Conservation (phyloP, 1,284 basidiomycete species). For the Boletus hoseneyae region DNA sequence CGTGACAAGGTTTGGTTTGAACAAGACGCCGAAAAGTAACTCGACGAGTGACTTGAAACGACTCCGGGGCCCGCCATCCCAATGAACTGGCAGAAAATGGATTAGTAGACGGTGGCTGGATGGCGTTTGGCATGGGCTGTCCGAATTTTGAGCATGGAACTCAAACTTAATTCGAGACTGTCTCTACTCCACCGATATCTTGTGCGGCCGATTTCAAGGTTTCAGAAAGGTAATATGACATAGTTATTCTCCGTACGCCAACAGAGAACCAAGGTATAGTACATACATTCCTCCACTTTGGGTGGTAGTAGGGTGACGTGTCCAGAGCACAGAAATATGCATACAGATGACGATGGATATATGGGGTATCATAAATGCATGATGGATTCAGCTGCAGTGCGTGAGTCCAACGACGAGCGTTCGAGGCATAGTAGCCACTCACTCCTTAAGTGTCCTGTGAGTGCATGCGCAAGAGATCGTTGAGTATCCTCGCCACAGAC, state of each 20-base stretch:
- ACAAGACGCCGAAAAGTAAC: too few relatives aligned
- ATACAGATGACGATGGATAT: constrained; percentile 21
- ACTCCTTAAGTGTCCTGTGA: constrained; percentile 29
- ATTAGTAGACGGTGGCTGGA: too few relatives aligned
- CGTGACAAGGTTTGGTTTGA: too few relatives aligned
- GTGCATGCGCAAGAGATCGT: constrained; percentile 45
- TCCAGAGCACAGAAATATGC: constrained; percentile 19
- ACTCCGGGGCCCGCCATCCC: too few relatives aligned
- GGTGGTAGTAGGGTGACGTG: neutral
- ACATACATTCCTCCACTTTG: neutral
- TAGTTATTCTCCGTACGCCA: neutral
- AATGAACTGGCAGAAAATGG: too few relatives aligned
- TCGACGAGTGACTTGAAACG: too few relatives aligned
- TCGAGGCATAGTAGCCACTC: constrained; percentile 10
- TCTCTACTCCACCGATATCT: too few relatives aligned
- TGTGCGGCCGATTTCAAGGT: too few relatives aligned
- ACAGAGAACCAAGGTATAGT: neutral
- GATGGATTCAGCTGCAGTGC: constrained; percentile 10
- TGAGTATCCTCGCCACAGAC: constrained; percentile 49
- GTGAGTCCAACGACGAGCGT: constrained; percentile 13
- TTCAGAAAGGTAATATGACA: too few relatives aligned
- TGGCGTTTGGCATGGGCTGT: too few relatives aligned
- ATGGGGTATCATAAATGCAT: constrained; percentile 21
- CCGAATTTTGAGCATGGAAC: too few relatives aligned
- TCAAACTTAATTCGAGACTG: too few relatives aligned